A percentile compares a stretch with the other conserved stretches of the same genome.
Conservation (phyloP, 2,329 filamentous ascomycete species). For the Pseudocercospora crystallina region DNA sequence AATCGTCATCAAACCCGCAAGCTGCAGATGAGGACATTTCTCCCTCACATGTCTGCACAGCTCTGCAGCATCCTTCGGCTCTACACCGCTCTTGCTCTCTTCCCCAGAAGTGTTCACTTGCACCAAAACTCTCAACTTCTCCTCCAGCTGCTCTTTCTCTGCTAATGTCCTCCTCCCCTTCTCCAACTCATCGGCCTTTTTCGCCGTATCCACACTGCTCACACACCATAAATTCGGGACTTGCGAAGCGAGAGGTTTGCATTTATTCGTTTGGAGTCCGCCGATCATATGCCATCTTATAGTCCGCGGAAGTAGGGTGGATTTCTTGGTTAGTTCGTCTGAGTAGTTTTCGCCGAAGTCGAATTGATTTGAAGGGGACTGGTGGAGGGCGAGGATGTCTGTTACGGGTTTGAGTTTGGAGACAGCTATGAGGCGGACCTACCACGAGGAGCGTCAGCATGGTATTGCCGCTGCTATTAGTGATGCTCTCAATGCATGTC, state of each 20-base stretch:
- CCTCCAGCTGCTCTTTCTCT: constrained; percentile 36
- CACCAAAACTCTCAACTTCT: constrained; percentile 70
- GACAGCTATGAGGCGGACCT: constrained; percentile 88
- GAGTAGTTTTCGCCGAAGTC: constrained; percentile 97
- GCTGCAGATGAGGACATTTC: constrained; percentile 68
- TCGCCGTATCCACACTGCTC: constrained; percentile 81
- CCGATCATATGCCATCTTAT: constrained; percentile 98
- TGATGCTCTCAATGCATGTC: constrained; percentile 8
- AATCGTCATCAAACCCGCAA: constrained; percentile 94
- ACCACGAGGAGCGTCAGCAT: no score
- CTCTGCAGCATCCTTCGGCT: constrained; percentile 60
- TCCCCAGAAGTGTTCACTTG: constrained; percentile 96
- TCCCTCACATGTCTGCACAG: constrained; percentile 70
- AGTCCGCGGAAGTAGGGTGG: constrained; percentile 69
- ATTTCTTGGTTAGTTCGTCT: constrained; percentile 80
- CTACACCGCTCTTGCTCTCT: constrained; percentile 76
- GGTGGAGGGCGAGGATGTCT: constrained; percentile 83
- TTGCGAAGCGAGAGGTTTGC: constrained; percentile 75
- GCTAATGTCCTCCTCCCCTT: constrained; percentile 67
- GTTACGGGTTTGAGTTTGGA: constrained; percentile 93
- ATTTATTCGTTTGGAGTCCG: constrained; percentile 89
- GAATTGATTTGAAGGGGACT: constrained; percentile 44
- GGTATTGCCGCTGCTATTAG: background rate
- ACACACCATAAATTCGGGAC: constrained; percentile 90
- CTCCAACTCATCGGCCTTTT: constrained; percentile 83